Base-by-base conservation (phyloP, 306 rosid species). In the Benincasa hispida region DNA sequence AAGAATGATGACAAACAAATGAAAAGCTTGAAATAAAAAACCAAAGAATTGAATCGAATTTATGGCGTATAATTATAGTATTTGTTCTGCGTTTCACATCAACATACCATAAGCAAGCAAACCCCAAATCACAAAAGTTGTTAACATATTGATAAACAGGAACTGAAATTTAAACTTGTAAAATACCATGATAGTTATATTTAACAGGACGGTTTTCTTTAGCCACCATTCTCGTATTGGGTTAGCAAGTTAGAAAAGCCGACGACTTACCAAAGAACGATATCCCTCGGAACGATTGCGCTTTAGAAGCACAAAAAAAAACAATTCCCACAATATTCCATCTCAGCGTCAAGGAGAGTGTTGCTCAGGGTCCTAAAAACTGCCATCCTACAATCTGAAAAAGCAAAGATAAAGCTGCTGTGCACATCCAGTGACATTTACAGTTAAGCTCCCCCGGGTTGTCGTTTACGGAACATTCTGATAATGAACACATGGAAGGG, bases 401-500 rank as follows among this genome's bases (percentile, higher is more conserved):
- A 67, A 45, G 4, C 11, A 68, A 68, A 68, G 19, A 21, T 15
- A 21, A 21, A 19, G 51, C 51, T n/a, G 30, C 32, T n/a, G 55
- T 17, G 35, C 41, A 12, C 42, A 65, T 48, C 51, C 50, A 75
- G 45, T 12, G 72, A 63, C 3, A 18, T 19, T 53, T 53, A 53
- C 8, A 17, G 58, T 78, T 56, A 41, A 10, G 50, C 13, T 69
- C 32, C 35, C 84, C 58, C 75, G 50, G 82, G 32, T 77, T 58
- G 25, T 54, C 77, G 69, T 53, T 59, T 15, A 6, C 27, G 32
- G 45, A 21, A 80, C 57, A 45, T 17, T 78, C 74, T 78, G 32
- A 63, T 72, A 51, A 84, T 66, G 5, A 3, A 34, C 75, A 58
- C 76, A 5, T 63, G 79, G 15, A 87, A 0, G 5, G 83, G 84